Evolutionary conservation across 306 rosid species (phyloP).

Genomic region (Quercus variabilis): DNA sequence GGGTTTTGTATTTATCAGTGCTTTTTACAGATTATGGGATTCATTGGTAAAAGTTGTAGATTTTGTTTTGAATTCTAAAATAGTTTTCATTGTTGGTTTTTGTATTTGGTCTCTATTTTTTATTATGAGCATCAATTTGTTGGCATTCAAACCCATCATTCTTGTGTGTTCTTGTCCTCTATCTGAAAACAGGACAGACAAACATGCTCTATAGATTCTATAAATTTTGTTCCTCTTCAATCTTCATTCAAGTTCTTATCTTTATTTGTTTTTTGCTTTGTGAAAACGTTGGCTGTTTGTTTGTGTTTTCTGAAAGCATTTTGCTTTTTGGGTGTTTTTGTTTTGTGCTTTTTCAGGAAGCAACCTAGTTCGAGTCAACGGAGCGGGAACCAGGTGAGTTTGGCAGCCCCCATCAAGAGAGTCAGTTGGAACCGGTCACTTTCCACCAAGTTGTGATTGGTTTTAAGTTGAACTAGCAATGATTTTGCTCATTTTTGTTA

Average conservation of each 20-base stretch:
- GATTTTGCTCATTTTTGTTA: too few relatives aligned
- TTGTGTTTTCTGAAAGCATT: neutral
- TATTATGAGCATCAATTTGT: constrained; percentile 1
- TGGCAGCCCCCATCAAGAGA: constrained; percentile 56
- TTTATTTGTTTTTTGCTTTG: neutral
- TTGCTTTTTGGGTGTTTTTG: neutral
- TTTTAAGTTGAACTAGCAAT: neutral
- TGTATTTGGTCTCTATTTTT: constrained; percentile 13
- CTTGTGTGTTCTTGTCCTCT: too few relatives aligned
- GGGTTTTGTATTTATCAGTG: neutral
- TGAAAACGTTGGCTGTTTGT: too few relatives aligned
- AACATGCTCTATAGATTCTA: too few relatives aligned
- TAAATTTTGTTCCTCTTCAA: neutral
- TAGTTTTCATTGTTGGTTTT: neutral
- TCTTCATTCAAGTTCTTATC: neutral
- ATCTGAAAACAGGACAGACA: too few relatives aligned
- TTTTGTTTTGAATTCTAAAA: neutral
- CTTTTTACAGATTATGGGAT: neutral
- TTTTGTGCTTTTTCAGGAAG: constrained; percentile 27
- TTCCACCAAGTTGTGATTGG: constrained; percentile 62
- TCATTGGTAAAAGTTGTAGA: neutral
- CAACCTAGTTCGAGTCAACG: constrained; percentile 15
- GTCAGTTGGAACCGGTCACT: constrained; percentile 91
- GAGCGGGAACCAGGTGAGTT: constrained; percentile 41
- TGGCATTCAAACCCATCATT: too few relatives aligned